These are phyloP conservation scores for Aeschynomene evenia DNA, from an alignment of 306 rosid species.

Conservation along the genomic window DNA sequence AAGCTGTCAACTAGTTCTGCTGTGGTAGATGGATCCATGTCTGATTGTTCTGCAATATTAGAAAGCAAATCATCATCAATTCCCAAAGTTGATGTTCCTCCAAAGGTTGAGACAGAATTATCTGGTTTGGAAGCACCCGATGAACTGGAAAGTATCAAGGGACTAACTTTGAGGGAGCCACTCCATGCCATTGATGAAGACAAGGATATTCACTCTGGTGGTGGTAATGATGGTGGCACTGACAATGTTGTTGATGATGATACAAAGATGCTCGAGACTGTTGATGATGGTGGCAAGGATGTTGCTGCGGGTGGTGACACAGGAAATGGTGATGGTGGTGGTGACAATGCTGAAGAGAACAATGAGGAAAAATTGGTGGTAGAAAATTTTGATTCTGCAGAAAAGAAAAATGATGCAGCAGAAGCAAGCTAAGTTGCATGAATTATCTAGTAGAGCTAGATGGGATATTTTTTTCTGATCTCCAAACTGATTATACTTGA, in stretches of 20 bases:
- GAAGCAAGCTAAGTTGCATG: constrained; percentile 32
- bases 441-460: constrained; percentile 28
- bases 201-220: constrained; percentile 24
- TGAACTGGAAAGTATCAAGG: constrained; percentile 35
- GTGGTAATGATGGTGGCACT: constrained; percentile 21
- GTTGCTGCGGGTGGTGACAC: constrained; percentile 17
- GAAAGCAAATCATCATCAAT: constrained; percentile 27
- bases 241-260: constrained; percentile 11
- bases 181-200: constrained; percentile 42
- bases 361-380: constrained; percentile 22
- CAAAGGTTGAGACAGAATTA: constrained; percentile 36
- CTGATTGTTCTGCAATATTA: constrained; percentile 27
- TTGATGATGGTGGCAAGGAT: constrained; percentile 28
- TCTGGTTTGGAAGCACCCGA: constrained; percentile 29
- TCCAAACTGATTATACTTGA: constrained; percentile 30
- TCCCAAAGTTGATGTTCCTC: constrained; percentile 36
- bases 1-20: constrained; percentile 30
- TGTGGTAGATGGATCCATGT: constrained; percentile 26
- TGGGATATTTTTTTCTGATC: constrained; percentile 20
- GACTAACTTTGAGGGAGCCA: constrained; percentile 27
- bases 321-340: background rate
- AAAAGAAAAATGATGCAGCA: constrained; percentile 40
- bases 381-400: constrained; percentile 38
- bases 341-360: constrained; percentile 15
- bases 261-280: constrained; percentile 12